Base-by-base conservation (phyloP, 768 basidiomycete species). In the Phylloporus rhodoxanthus region DNA sequence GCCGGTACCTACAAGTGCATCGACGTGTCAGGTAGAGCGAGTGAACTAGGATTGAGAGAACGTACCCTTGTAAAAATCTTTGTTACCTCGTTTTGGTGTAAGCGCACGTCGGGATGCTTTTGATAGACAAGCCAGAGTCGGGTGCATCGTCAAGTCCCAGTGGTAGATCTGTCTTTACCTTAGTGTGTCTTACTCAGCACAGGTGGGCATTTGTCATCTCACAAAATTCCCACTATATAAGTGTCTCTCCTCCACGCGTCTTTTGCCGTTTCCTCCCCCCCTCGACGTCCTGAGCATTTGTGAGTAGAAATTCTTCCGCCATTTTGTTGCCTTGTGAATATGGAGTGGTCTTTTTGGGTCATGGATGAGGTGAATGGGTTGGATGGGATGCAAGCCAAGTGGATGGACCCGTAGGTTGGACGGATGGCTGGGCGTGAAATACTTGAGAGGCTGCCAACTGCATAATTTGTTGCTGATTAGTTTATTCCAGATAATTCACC, bases 21-120 rank as follows among this genome's bases (percentile, higher is more conserved):
- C 19, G 21, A 11, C 10, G 14, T 11, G 43, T 51, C 29, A 38
- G n/a, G 17, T 13, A n/a, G 5, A 25, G 8, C 7, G 26, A 26
- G 50, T 14, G 9, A 40, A 25, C 4, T 48, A n/a, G 1, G 41
- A 43, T 14, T 33, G 14, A 17, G 15, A 34, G 32, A 8, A 43
- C 69, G n/a, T 7, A 87, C 95, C 95, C 70, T 98, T 98, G 77
- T 96, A 97, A 65, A 77, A 97, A 63, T 99, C 91, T 62, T 97
- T 98, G 72, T 96, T 96, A 14, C 81, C 95, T 41, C 83, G 72
- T 67, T 97, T 97, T 0, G 89, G 75, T 0, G 86, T 92, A 43
- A 98, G 72, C 2, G 92, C 80, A 21, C 81, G 74, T 48, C 95
- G 76, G 0, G 88, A 91, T 19, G 93, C 93, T 63, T 92, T 94